Conservation (phyloP, 2,329 filamentous ascomycete genomes). For the Nemania diffusa region DNA sequence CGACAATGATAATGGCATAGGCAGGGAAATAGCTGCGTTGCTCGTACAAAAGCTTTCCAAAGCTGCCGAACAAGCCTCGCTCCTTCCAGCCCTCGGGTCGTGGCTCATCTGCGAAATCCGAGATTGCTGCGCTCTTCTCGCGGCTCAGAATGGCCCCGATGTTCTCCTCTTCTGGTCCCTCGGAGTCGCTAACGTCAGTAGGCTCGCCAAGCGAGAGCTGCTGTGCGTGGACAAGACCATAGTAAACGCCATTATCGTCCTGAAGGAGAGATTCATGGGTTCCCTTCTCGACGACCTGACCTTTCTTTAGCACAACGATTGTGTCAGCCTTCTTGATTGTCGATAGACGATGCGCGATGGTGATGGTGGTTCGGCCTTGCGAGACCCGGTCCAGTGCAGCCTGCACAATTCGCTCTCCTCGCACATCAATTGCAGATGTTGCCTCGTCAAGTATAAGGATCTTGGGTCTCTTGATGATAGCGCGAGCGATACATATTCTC, state of each 20-base stretch:
- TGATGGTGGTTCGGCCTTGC: conserved; percentile 73
- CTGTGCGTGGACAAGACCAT: conserved; percentile 72
- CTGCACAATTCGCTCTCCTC: conserved; percentile 70
- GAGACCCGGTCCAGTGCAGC: conserved; percentile 71
- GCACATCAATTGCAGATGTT: conserved; percentile 71
- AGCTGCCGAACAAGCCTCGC: conserved; percentile 61
- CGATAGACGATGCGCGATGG: conserved; percentile 78
- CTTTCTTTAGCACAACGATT: conserved; percentile 80
- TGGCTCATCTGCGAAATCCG: conserved; percentile 44
- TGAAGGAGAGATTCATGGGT: conserved; percentile 77
- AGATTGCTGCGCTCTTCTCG: conserved; percentile 58
- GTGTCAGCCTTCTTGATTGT: conserved; percentile 82
- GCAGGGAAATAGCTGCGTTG: conserved; percentile 62
- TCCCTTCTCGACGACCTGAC: conserved; percentile 76
- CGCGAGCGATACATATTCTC: conserved; percentile 79
- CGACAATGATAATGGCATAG: conserved; percentile 61
- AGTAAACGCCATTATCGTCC: conserved; percentile 71
- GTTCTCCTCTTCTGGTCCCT: conserved; percentile 54
- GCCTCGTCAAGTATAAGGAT: conserved; percentile 83
- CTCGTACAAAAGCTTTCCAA: conserved; percentile 67
- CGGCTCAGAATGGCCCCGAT: conserved; percentile 53
- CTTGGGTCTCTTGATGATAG: conserved; percentile 75
- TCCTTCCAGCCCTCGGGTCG: conserved; percentile 49
- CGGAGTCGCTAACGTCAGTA: conserved; percentile 51
- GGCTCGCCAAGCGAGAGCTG: conserved; percentile 65